These are phyloP conservation scores for Cytospora piceicola DNA, from an alignment of 2,329 filamentous ascomycete species.

Conservation along the genomic window DNA sequence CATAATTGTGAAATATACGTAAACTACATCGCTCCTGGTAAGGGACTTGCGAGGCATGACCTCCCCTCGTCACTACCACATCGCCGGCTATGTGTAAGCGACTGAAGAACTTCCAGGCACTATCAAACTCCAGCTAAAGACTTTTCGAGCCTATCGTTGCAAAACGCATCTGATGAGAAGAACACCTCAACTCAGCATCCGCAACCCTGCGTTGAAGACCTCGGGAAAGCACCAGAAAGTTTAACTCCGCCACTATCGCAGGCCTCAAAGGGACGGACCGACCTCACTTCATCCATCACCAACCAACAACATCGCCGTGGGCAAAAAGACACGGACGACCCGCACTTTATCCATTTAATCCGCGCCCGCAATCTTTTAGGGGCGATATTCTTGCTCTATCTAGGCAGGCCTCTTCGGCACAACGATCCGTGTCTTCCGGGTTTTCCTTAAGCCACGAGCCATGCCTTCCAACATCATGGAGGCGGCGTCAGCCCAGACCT, in stretches of 20 bases:
- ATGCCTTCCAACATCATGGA: not conserved
- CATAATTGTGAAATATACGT: not conserved
- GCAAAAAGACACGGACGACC: not conserved
- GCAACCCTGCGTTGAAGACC: no score
- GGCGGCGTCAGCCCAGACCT: not conserved
- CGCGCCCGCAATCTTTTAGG: not conserved
- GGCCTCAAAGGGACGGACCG: not conserved
- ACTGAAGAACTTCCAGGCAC: not conserved
- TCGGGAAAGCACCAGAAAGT: not conserved
- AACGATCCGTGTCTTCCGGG: not conserved
- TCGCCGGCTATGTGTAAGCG: not conserved
- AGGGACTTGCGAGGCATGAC: not conserved
- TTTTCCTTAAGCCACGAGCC: not conserved
- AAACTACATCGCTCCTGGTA: not conserved
- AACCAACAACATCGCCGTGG: not conserved
- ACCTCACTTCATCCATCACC: not conserved
- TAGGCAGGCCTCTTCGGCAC: not conserved
- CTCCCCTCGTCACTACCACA: not conserved
- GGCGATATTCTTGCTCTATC: not conserved
- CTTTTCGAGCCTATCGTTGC: no score
- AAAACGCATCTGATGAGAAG: no score
- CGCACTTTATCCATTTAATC: conserved; percentile 1
- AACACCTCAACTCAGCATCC: no score
- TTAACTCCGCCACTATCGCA: conserved; percentile 2
- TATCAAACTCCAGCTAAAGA: no score